A percentile compares a stretch with the other conserved stretches of the same genome.
phyloP scores from a whole-genome alignment of 371 early-diverging fungal genomes.

The Mucor saturninus region DNA sequence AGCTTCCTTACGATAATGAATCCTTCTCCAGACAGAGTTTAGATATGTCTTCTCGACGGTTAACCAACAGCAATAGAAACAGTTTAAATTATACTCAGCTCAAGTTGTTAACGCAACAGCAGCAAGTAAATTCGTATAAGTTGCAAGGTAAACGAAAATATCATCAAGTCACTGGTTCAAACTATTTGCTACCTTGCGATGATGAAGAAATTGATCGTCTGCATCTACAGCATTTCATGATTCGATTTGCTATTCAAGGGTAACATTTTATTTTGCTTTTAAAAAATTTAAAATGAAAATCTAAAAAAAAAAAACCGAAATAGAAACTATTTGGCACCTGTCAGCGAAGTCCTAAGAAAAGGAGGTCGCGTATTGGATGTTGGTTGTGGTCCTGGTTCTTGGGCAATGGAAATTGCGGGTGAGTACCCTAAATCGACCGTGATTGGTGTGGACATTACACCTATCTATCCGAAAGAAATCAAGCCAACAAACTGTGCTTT shows the following conservation, averaged over 20 bases:
- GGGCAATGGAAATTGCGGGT: conserved; percentile 66
- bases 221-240: conserved; percentile 51
- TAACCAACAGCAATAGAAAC: conserved; percentile 9
- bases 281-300: neutral
- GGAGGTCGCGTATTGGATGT: conserved; percentile 55
- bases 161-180: conserved; percentile 26
- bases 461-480: conserved; percentile 46
- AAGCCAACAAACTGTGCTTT: conserved; percentile 52
- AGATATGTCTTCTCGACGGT: conserved; percentile 6
- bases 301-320: neutral
- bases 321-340: conserved; percentile 57
- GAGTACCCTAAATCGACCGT: conserved; percentile 61
- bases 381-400: conserved; percentile 63
- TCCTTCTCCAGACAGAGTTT: conserved; percentile 9
- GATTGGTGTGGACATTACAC: conserved; percentile 52
- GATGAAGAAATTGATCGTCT: conserved; percentile 53
- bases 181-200: conserved; percentile 51
- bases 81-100: conserved; percentile 3
- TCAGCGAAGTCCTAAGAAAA: conserved; percentile 49
- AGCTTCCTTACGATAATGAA: conserved; percentile 2
- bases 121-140: conserved; percentile 8
- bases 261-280: conserved; percentile 12
- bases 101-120: conserved; percentile 4
- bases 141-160: conserved; percentile 34
- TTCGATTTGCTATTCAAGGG: conserved; percentile 60